Percentiles rank a stretch among this genome's conserved stretches.
phyloP scores from a whole-genome alignment of 1,284 basidiomycete genomes.

The Moniliophthora roreri region DNA sequence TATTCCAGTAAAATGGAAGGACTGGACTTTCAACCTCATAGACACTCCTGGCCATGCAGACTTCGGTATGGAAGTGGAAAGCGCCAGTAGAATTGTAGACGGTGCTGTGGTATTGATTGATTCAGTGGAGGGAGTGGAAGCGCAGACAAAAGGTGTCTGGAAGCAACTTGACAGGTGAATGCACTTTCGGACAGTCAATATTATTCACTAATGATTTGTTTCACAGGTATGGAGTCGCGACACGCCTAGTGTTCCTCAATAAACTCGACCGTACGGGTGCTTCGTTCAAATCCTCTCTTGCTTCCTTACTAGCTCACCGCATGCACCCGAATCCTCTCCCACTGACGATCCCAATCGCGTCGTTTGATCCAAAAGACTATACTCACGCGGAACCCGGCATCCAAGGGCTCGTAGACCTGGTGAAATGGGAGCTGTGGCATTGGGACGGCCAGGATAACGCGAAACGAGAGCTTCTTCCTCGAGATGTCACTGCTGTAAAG shows the following conservation, averaged over 20 bases:
- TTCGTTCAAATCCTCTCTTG: constrained; percentile 69
- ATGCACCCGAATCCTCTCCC: constrained; percentile 75
- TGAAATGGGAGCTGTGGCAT: constrained; percentile 80
- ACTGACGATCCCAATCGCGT: constrained; percentile 78
- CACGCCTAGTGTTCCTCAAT: constrained; percentile 83
- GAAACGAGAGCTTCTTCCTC: constrained; percentile 53
- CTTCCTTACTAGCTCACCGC: constrained; percentile 69
- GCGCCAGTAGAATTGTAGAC: constrained; percentile 86
- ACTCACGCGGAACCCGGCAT: constrained; percentile 71
- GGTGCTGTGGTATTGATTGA: constrained; percentile 88
- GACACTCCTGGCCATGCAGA: constrained; percentile 93
- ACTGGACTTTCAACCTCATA: constrained; percentile 83
- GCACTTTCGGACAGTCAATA: background rate
- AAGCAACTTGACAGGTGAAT: constrained; percentile 77
- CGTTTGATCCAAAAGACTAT: constrained; percentile 67
- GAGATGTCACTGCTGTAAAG: constrained; percentile 41
- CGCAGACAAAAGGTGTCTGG: constrained; percentile 90
- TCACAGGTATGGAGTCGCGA: constrained; percentile 72
- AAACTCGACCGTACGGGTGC: constrained; percentile 87
- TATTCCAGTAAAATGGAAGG: constrained; percentile 87
- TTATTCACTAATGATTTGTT: constrained; percentile 3
- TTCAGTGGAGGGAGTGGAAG: constrained; percentile 89
- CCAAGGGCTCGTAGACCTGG: constrained; percentile 75
- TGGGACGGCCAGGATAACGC: constrained; percentile 54
- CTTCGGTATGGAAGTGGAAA: constrained; percentile 94